Evolutionary conservation across 805 yeast genomes (phyloP).

Genomic region (Starmerella powellii): DNA sequence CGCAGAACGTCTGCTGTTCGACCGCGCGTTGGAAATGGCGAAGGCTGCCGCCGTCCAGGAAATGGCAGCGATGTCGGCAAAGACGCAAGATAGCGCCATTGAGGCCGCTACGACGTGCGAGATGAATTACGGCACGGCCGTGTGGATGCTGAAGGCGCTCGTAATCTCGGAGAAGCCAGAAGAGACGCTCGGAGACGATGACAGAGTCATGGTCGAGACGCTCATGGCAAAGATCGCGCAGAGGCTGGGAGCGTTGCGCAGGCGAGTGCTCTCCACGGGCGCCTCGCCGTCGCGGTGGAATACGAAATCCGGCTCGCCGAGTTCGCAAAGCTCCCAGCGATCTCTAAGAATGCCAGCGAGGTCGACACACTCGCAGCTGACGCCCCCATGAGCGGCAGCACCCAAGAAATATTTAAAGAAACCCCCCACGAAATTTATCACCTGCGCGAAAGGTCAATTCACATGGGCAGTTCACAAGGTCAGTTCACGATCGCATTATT

Average conservation of each 20-base stretch:
- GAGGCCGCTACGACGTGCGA: slow-evolving; percentile 41
- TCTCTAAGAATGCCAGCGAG: not conserved
- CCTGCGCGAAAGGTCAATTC: too few species aligned
- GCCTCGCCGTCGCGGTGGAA: not conserved
- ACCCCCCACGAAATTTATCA: too few species aligned
- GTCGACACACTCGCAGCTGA: not conserved
- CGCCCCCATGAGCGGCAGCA: slow-evolving; percentile 4
- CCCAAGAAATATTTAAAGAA: too few species aligned
- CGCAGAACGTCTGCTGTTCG: slow-evolving; percentile 80
- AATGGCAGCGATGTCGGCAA: slow-evolving; percentile 44
- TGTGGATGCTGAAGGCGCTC: slow-evolving; percentile 91
- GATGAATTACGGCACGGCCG: slow-evolving; percentile 74
- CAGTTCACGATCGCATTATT: too few species aligned
- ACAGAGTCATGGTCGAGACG: slow-evolving; percentile 60
- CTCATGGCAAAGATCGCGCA: slow-evolving; percentile 74
- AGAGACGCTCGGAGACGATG: slow-evolving; percentile 52
- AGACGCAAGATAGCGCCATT: slow-evolving; percentile 31
- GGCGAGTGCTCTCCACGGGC: not conserved
- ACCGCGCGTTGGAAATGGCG: slow-evolving; percentile 86
- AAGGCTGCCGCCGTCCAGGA: slow-evolving; percentile 85
- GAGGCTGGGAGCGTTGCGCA: slow-evolving; percentile 50
- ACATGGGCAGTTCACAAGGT: too few species aligned
- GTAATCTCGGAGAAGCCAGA: slow-evolving; percentile 38
- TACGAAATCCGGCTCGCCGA: slow-evolving; percentile 1
- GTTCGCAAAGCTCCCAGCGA: not conserved